Evolutionary conservation across 208 protist species (phyloP).

Genomic region (Porcisia hertigi): DNA sequence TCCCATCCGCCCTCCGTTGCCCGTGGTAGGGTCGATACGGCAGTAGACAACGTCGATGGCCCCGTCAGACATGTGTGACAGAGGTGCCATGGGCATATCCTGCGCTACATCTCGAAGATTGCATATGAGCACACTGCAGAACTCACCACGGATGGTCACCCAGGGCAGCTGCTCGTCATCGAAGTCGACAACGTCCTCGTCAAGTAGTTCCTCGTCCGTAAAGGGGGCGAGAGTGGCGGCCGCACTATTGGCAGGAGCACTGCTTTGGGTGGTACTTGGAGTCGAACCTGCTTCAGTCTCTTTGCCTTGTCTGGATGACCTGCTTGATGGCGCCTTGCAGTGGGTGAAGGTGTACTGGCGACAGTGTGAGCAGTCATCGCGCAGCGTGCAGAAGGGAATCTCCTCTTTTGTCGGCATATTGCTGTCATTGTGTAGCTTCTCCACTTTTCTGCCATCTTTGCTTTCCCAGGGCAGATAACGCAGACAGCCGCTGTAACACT

Average conservation of each 20-base stretch:
- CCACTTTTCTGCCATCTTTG: slow-evolving; percentile 40
- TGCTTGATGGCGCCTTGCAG: slow-evolving; percentile 7
- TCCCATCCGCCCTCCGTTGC: slow-evolving; percentile 46
- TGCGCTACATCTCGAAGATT: slow-evolving; percentile 70
- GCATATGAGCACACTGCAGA: slow-evolving; percentile 67
- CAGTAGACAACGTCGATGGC: slow-evolving; percentile 79
- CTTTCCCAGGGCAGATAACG: slow-evolving; percentile 82
- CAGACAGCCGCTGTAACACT: slow-evolving; percentile 50
- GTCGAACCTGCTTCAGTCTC: slow-evolving; percentile 18
- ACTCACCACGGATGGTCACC: slow-evolving; percentile 76
- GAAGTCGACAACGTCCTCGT: slow-evolving; percentile 67
- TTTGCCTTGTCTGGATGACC: slow-evolving; percentile 11
- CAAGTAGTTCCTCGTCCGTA: slow-evolving; percentile 42
- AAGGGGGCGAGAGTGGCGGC: slow-evolving; percentile 21
- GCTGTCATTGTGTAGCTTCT: slow-evolving; percentile 56
- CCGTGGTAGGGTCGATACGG: slow-evolving; percentile 37
- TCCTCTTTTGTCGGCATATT: slow-evolving; percentile 41
- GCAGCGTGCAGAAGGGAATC: slow-evolving; percentile 69
- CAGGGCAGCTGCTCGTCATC: slow-evolving; percentile 60
- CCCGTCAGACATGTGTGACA: slow-evolving; percentile 76
- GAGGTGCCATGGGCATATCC: slow-evolving; percentile 79
- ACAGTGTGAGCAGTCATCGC: slow-evolving; percentile 67
- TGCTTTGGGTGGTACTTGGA: background rate
- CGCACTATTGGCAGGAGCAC: slow-evolving; percentile 2
- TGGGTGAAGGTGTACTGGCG: slow-evolving; percentile 28